phyloP scores from a whole-genome alignment of 2,329 filamentous ascomycete species.

The Thielaviopsis punctulata region DNA sequence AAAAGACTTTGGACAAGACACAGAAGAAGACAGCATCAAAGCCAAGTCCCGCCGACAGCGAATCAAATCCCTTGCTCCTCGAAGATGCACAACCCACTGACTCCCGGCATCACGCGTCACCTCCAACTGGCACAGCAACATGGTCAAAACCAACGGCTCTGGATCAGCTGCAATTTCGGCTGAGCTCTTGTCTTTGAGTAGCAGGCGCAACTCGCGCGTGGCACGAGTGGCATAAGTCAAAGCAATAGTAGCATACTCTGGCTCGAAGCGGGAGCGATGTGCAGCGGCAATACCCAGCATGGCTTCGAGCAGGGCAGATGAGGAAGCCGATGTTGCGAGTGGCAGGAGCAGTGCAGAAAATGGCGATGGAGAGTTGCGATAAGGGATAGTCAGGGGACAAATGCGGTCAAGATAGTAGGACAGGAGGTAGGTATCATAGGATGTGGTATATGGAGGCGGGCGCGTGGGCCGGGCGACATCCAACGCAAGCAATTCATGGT shows the following conservation, averaged over 20 bases:
- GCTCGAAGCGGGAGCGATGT: conserved; percentile 11
- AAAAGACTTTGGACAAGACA: conserved; percentile 16
- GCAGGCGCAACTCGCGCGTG: conserved; percentile 11
- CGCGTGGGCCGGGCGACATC: not conserved
- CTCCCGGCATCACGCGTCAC: conserved; percentile 21
- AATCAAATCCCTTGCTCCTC: conserved; percentile 26
- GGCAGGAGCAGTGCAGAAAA: conserved; percentile 13
- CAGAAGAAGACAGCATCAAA: no score
- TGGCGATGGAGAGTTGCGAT: conserved; percentile 10
- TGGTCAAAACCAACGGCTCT: conserved; percentile 13
- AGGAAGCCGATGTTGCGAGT: conserved; percentile 12
- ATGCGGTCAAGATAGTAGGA: conserved; percentile 12
- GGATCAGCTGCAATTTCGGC: conserved; percentile 10
- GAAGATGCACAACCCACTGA: conserved; percentile 26
- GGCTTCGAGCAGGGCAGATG: conserved; percentile 13
- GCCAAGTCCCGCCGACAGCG: conserved; percentile 20
- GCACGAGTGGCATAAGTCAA: conserved; percentile 12
- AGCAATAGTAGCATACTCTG: conserved; percentile 5
- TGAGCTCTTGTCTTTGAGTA: conserved; percentile 4
- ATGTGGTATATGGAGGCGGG: not conserved
- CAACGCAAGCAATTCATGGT: not conserved
- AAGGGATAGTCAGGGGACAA: conserved; percentile 12
- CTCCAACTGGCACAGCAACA: conserved; percentile 13
- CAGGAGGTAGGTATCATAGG: conserved; percentile 10
- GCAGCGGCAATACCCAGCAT: conserved; percentile 13